Conservation (phyloP, 768 basidiomycete genomes). For the Xerocomellus chrysenteron region DNA sequence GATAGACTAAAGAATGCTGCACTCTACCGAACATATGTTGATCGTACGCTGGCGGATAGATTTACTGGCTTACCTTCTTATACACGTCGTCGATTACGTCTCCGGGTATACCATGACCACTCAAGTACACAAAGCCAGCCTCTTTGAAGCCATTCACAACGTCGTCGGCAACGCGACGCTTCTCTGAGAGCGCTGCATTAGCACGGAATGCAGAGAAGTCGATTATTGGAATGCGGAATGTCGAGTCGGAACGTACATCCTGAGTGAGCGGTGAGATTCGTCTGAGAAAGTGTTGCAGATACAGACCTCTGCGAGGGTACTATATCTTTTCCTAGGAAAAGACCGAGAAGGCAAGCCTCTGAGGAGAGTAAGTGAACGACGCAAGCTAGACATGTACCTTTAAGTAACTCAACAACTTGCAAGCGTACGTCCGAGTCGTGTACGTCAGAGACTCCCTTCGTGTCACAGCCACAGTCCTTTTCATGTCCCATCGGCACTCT, state of each 20-base stretch:
- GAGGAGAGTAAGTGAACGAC: conserved; percentile 14
- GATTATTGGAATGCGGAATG: conserved; percentile 71
- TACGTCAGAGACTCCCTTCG: too few species aligned
- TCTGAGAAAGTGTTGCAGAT: neutral
- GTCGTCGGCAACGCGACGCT: conserved; percentile 59
- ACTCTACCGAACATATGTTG: conserved; percentile 47
- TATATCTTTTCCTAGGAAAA: conserved; percentile 14
- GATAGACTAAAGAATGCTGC: conserved; percentile 73
- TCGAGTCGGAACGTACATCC: conserved; percentile 37
- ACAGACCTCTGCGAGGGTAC: conserved; percentile 28
- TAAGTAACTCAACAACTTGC: neutral
- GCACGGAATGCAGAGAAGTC: conserved; percentile 70
- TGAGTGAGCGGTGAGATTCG: conserved; percentile 18
- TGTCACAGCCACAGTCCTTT: too few species aligned
- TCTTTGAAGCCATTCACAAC: conserved; percentile 77
- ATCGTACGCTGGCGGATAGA: neutral
- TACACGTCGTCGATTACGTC: conserved; percentile 60
- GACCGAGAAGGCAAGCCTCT: neutral
- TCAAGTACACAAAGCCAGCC: conserved; percentile 78
- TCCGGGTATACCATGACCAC: conserved; percentile 66
- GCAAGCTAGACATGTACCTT: conserved; percentile 9
- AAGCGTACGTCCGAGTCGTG: too few species aligned
- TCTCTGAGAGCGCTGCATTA: conserved; percentile 51
- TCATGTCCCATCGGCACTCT: too few species aligned
- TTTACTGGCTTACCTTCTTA: conserved; percentile 47